Conservation (phyloP, 2,329 filamentous ascomycete species). For the Cladosporium sp. region DNA sequence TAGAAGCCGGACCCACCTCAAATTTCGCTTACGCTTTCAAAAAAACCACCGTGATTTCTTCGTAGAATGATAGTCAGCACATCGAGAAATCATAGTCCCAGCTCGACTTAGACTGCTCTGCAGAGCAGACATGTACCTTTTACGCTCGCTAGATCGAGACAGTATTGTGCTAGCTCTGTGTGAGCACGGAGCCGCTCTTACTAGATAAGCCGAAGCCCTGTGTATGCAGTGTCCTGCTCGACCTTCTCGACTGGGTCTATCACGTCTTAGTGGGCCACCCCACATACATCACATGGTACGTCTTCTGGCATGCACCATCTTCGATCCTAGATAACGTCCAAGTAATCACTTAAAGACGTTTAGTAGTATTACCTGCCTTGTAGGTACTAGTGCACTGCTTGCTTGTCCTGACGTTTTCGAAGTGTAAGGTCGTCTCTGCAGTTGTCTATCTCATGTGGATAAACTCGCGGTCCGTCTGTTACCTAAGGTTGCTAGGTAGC, state of each 20-base stretch:
- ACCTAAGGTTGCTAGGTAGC: conserved; percentile 10
- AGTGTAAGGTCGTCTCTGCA: background rate
- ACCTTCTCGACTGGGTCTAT: conserved; percentile 2
- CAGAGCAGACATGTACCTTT: background rate
- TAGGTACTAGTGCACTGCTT: conserved; percentile 15
- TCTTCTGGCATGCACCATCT: conserved; percentile 19
- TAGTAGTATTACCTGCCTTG: conserved; percentile 11
- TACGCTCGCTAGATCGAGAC: background rate
- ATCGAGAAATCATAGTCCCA: background rate
- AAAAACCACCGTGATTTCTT: too few relatives aligned
- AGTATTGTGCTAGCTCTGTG: background rate
- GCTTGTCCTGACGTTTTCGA: background rate
- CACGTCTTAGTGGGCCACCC: background rate
- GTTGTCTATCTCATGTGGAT: background rate
- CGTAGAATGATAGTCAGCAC: too few relatives aligned
- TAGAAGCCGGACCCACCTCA: too few relatives aligned
- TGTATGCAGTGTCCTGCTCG: background rate
- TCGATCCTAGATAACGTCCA: conserved; percentile 9
- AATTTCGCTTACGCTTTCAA: too few relatives aligned
- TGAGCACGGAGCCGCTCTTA: background rate
- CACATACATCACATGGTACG: conserved; percentile 3
- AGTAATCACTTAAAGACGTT: conserved; percentile 13
- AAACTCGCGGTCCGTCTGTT: background rate
- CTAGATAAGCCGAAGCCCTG: conserved; percentile 1
- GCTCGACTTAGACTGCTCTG: background rate